Conservation (phyloP, 164 flowering plant genomes). For the Annona squamosa region DNA sequence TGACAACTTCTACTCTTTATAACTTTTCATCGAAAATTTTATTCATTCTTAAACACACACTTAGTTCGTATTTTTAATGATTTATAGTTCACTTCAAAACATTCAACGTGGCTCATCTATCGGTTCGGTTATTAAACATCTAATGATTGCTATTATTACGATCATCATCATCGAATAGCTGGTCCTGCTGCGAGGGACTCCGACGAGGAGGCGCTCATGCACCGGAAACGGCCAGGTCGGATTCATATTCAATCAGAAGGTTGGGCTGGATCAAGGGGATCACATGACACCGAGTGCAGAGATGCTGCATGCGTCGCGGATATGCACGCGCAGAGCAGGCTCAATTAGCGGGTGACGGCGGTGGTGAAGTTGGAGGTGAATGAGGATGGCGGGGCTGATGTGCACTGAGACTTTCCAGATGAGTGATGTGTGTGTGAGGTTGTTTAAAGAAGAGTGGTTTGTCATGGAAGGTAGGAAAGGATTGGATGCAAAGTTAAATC, state of each 20-base stretch:
- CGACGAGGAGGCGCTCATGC: constrained; percentile 37
- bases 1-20: too few species aligned
- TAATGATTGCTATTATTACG: too few species aligned
- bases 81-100: too few species aligned
- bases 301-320: constrained; percentile 72
- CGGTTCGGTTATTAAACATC: too few species aligned
- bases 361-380: constrained; percentile 77
- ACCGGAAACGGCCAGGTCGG: constrained; percentile 26
- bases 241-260: constrained; percentile 55
- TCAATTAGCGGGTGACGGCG: constrained; percentile 95
- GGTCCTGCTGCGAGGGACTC: constrained; percentile 47
- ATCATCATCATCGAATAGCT: constrained; percentile 26
- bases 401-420: constrained; percentile 93
- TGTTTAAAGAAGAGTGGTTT: constrained; percentile 89
- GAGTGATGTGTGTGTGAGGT: constrained; percentile 80
- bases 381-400: constrained; percentile 83
- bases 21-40: too few species aligned
- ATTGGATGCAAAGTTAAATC: constrained; percentile 13
- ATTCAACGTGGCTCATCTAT: too few species aligned
- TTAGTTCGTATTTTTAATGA: too few species aligned
- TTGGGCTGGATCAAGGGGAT: constrained; percentile 64
- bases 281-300: constrained; percentile 68
- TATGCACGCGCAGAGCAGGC: constrained; percentile 67
- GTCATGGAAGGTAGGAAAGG: constrained; percentile 34
- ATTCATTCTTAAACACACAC: too few species aligned